These are phyloP conservation scores for Capsicum chinense DNA, from an alignment of 257 asterid species.

Conservation along the genomic window DNA sequence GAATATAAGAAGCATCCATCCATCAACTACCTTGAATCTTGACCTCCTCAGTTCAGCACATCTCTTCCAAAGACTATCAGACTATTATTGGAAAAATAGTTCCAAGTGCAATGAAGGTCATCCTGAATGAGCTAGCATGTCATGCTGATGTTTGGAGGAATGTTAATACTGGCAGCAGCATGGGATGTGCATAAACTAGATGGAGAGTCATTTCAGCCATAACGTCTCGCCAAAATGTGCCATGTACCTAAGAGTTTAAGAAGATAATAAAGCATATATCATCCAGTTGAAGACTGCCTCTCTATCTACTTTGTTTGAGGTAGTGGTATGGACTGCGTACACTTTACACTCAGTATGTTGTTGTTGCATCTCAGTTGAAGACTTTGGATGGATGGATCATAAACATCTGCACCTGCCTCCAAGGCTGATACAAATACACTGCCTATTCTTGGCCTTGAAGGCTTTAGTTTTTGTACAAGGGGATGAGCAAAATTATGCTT, in stretches of 20 bases:
- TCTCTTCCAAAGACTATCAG: not conserved
- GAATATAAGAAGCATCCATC: not conserved
- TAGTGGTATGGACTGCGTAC: too few species aligned
- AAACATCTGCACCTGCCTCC: not conserved
- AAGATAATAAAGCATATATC: conserved; percentile 63
- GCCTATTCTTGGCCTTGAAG: not conserved
- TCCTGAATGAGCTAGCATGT: not conserved
- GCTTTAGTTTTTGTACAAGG: not conserved
- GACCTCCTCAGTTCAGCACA: not conserved
- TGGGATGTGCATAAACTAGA: not conserved
- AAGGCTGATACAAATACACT: not conserved
- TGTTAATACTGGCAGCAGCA: not conserved
- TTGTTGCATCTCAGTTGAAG: conserved; percentile 50
- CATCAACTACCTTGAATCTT: not conserved
- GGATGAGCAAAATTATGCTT: not conserved
- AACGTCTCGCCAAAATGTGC: not conserved
- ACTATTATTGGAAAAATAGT: not conserved
- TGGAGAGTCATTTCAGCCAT: not conserved
- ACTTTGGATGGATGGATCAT: not conserved
- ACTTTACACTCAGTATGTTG: too few species aligned
- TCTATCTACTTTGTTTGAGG: too few species aligned
- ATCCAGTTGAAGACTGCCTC: conserved; percentile 49
- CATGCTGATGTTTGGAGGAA: not conserved
- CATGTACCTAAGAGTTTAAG: not conserved
- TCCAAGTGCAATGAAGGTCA: not conserved